Percentiles rank a stretch among this genome's conserved stretches.
phyloP scores from a whole-genome alignment of 2,329 filamentous ascomycete genomes.

The Colletotrichum cereale region DNA sequence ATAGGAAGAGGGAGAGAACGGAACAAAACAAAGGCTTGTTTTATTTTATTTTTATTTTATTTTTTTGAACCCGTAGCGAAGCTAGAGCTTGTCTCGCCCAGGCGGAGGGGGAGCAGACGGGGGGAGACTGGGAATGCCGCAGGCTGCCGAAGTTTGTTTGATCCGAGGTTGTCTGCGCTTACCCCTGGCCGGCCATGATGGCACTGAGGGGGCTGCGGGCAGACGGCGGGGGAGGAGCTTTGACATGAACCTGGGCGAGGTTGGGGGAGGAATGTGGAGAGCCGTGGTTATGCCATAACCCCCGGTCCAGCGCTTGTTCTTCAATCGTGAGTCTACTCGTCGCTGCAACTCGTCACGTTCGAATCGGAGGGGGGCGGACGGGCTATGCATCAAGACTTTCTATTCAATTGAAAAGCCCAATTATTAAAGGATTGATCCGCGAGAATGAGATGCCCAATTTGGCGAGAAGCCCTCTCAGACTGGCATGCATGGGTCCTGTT shows the following conservation, averaged over 20 bases:
- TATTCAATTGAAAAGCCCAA: not conserved
- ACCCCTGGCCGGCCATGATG: conserved; percentile 38
- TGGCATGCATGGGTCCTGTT: not conserved
- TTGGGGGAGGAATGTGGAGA: conserved; percentile 36
- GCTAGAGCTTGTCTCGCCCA: conserved; percentile 28
- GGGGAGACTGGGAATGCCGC: conserved; percentile 32
- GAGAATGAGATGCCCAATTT: not conserved
- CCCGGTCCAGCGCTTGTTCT: not conserved
- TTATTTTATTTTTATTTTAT: not conserved
- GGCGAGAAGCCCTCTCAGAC: not conserved
- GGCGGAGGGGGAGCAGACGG: conserved; percentile 32
- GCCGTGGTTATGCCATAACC: conserved; percentile 19
- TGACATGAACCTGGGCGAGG: conserved; percentile 14
- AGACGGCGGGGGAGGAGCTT: conserved; percentile 37
- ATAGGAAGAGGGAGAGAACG: not conserved
- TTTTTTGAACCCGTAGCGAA: conserved; percentile 13
- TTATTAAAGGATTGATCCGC: too few relatives aligned
- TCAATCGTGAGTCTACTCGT: not conserved
- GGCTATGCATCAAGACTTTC: not conserved
- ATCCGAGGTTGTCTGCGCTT: conserved; percentile 42
- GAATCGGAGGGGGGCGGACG: too few relatives aligned
- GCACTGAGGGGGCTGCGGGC: conserved; percentile 17
- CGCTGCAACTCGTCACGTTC: not conserved
- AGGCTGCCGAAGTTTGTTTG: conserved; percentile 40
- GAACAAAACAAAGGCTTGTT: not conserved